Evolutionary conservation across 768 basidiomycete genomes (phyloP).

Genomic region (Agrocybe chaxingu): DNA sequence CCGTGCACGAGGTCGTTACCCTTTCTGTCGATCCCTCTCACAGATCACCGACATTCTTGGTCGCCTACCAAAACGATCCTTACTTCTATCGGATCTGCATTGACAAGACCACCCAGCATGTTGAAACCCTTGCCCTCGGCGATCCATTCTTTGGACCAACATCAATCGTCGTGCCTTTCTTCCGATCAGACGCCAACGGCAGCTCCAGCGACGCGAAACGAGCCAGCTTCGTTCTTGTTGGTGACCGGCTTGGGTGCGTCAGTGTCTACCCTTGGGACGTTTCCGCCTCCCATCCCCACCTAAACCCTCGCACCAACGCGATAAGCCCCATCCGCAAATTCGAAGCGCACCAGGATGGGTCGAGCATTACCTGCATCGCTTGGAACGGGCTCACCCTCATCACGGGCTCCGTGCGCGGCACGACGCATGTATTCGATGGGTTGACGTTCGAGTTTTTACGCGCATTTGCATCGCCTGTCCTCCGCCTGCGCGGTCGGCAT

Average conservation of each 20-base stretch:
- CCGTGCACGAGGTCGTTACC: slow-evolving; percentile 11
- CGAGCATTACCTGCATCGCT: slow-evolving; percentile 56
- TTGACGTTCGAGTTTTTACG: slow-evolving; percentile 58
- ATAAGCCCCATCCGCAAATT: slow-evolving; percentile 41
- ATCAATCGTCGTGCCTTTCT: slow-evolving; percentile 48
- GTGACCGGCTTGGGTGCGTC: slow-evolving; percentile 64
- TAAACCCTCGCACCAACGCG: slow-evolving; percentile 10
- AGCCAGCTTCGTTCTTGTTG: slow-evolving; percentile 53
- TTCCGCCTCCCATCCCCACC: neutral
- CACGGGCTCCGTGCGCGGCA: slow-evolving; percentile 64
- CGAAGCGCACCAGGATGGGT: slow-evolving; percentile 62
- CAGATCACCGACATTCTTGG: slow-evolving; percentile 37
- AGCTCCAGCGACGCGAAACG: slow-evolving; percentile 12
- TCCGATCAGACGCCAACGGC: slow-evolving; percentile 26
- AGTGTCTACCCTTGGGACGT: slow-evolving; percentile 55
- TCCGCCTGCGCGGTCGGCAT: slow-evolving; percentile 26
- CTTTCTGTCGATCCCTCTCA: slow-evolving; percentile 25
- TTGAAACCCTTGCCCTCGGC: slow-evolving; percentile 45
- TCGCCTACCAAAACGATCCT: slow-evolving; percentile 46
- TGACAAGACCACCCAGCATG: slow-evolving; percentile 21
- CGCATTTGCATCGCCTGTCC: slow-evolving; percentile 47
- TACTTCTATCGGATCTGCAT: slow-evolving; percentile 52
- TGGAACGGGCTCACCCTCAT: slow-evolving; percentile 59
- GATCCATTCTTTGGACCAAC: slow-evolving; percentile 49
- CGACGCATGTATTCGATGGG: slow-evolving; percentile 61